Conservation (phyloP, 1,284 basidiomycete genomes). For the Exobasidium cylindrosporum region DNA sequence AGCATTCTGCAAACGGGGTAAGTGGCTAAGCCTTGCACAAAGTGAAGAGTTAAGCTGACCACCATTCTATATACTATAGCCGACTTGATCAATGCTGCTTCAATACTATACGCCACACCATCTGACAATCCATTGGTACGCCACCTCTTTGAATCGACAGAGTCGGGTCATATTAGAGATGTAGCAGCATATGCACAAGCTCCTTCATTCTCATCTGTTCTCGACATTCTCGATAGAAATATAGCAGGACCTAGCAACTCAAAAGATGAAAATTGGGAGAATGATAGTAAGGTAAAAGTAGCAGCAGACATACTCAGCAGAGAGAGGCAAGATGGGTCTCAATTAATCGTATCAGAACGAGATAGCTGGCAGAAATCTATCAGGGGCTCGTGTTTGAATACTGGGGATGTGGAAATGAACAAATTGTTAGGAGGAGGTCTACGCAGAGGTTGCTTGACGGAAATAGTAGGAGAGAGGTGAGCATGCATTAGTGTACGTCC, state of each 20-base stretch:
- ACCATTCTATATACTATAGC: no score
- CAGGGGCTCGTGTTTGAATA: not conserved
- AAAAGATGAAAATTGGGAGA: not conserved
- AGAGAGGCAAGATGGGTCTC: not conserved
- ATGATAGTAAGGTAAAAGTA: not conserved
- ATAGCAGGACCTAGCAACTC: not conserved
- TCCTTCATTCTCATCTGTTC: not conserved
- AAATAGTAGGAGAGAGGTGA: not conserved
- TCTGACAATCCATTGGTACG: not conserved
- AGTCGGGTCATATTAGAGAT: not conserved
- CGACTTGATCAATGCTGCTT: not conserved
- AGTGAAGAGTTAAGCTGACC: no score
- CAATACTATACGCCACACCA: not conserved
- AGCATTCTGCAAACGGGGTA: no score
- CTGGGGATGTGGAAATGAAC: not conserved
- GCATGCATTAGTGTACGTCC: no score
- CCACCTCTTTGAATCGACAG: not conserved
- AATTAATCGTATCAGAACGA: not conserved
- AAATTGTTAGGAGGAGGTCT: conserved; percentile 3
- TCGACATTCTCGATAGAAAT: not conserved
- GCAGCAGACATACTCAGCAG: not conserved
- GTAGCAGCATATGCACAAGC: not conserved
- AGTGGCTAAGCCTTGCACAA: no score
- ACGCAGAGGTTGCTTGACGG: conserved; percentile 1
- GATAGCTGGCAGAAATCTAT: not conserved